These are phyloP conservation scores for Cladophialophora carrionii DNA, from an alignment of 2,329 filamentous ascomycete genomes.

Conservation along the genomic window DNA sequence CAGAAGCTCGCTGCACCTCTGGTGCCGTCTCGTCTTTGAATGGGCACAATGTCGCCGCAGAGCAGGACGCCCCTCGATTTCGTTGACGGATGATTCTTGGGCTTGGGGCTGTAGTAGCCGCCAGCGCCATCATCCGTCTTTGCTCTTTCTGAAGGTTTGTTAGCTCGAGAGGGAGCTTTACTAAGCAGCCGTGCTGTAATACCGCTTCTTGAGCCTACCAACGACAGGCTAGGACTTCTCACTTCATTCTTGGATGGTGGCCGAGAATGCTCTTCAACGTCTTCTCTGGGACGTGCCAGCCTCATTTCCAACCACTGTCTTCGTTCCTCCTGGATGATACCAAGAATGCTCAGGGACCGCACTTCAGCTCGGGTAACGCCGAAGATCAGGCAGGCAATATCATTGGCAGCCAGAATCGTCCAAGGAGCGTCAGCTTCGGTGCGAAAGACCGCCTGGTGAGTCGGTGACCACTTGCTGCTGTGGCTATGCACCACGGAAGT, in stretches of 20 bases:
- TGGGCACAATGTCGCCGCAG: conserved; percentile 97
- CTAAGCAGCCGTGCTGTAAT: conserved; percentile 86
- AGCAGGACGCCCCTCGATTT: conserved; percentile 87
- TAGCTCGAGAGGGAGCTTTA: conserved; percentile 69
- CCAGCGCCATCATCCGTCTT: conserved; percentile 62
- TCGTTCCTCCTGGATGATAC: conserved; percentile 89
- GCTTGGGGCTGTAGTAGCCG: conserved; percentile 48
- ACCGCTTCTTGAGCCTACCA: conserved; percentile 71
- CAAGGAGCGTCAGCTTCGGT: conserved; percentile 89
- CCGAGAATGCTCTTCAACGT: conserved; percentile 26
- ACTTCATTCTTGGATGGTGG: conserved; percentile 38
- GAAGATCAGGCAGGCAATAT: conserved; percentile 95
- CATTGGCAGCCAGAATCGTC: conserved; percentile 95
- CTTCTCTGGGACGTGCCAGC: conserved; percentile 54
- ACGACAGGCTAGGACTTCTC: conserved; percentile 41
- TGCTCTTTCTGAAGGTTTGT: conserved; percentile 53
- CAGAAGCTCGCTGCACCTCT: conserved; percentile 92
- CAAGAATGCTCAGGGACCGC: conserved; percentile 88
- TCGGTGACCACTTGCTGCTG: conserved; percentile 84
- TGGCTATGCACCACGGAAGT: conserved; percentile 74
- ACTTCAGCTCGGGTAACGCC: conserved; percentile 98
- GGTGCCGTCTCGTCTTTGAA: conserved; percentile 90
- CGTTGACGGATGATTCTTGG: conserved; percentile 67
- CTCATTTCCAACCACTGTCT: conserved; percentile 88
- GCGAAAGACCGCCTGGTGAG: conserved; percentile 94